Conservation (phyloP, 2,329 filamentous ascomycete species). For the Neonectria neomacrospora region DNA sequence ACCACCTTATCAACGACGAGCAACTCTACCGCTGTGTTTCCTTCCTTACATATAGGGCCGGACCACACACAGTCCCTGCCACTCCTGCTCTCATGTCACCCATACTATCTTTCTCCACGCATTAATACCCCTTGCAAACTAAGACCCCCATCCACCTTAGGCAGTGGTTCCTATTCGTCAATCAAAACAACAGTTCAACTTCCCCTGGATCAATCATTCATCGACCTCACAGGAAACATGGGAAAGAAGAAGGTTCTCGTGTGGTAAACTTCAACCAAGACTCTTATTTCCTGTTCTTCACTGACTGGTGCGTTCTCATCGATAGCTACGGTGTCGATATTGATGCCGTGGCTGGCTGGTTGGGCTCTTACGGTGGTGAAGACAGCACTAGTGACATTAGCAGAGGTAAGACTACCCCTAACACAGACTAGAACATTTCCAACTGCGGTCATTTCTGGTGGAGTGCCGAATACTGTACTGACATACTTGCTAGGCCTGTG, state of each 20-base stretch:
- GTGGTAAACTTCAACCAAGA: conserved; percentile 14
- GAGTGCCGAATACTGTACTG: background rate
- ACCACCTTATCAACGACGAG: background rate
- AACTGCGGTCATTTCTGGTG: no score
- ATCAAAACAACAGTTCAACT: no score
- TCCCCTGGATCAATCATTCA: background rate
- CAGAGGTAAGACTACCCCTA: conserved; percentile 61
- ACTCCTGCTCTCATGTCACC: background rate
- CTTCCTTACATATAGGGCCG: conserved; percentile 1
- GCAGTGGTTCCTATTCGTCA: background rate
- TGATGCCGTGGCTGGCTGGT: conserved; percentile 81
- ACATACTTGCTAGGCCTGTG: conserved; percentile 21
- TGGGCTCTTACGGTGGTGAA: conserved; percentile 79
- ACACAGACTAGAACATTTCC: conserved; percentile 50
- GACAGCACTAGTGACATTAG: conserved; percentile 80
- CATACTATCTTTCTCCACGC: background rate
- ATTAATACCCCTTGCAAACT: background rate
- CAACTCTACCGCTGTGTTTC: background rate
- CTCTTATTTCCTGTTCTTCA: background rate
- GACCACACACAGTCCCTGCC: background rate
- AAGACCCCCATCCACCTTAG: no score
- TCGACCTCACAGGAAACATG: conserved; percentile 36
- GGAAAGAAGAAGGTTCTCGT: conserved; percentile 52
- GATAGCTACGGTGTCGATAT: conserved; percentile 76
- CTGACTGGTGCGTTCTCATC: background rate